Percentiles rank a stretch among this genome's conserved stretches.
phyloP scores from a whole-genome alignment of 2,329 filamentous ascomycete genomes.

The Botrytis deweyae region DNA sequence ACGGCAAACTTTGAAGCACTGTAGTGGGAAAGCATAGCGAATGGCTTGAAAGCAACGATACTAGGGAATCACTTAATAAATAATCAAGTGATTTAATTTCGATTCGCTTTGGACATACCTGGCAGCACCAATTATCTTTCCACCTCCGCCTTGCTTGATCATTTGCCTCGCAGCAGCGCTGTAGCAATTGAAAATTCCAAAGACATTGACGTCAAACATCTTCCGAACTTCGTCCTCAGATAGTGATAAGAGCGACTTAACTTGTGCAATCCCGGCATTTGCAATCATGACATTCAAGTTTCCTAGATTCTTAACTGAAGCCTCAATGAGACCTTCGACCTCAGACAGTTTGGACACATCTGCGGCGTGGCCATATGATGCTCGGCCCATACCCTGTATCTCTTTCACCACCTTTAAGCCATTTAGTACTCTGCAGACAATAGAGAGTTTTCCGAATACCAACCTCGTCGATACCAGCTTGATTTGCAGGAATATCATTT shows the following conservation, averaged over 20 bases:
- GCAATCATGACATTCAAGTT: slow-evolving; percentile 38
- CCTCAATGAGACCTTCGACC: slow-evolving; percentile 35
- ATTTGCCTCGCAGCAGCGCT: slow-evolving; percentile 62
- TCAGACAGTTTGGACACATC: slow-evolving; percentile 51
- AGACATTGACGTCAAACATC: slow-evolving; percentile 66
- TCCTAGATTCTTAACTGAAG: slow-evolving; percentile 34
- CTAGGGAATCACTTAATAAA: slow-evolving; percentile 16
- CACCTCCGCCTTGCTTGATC: slow-evolving; percentile 56
- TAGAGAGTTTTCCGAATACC: background rate
- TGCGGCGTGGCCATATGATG: slow-evolving; percentile 54
- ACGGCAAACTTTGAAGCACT: slow-evolving; percentile 66
- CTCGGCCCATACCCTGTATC: slow-evolving; percentile 52
- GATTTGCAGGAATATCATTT: slow-evolving; percentile 59
- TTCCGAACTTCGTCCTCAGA: slow-evolving; percentile 38
- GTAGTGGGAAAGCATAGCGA: slow-evolving; percentile 60
- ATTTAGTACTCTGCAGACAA: background rate
- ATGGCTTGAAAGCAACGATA: slow-evolving; percentile 61
- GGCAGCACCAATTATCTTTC: slow-evolving; percentile 36
- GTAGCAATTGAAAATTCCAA: slow-evolving; percentile 65
- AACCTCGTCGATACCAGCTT: slow-evolving; percentile 51
- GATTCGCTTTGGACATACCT: slow-evolving; percentile 25
- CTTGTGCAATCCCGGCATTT: slow-evolving; percentile 38
- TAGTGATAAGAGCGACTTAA: slow-evolving; percentile 34
- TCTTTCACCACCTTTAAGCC: slow-evolving; percentile 46
- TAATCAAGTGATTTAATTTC: slow-evolving; percentile 2